A percentile compares a stretch with the other conserved stretches of the same genome.
Conservation (phyloP, 805 yeast genomes). For the Wickerhamiella azymoides region DNA sequence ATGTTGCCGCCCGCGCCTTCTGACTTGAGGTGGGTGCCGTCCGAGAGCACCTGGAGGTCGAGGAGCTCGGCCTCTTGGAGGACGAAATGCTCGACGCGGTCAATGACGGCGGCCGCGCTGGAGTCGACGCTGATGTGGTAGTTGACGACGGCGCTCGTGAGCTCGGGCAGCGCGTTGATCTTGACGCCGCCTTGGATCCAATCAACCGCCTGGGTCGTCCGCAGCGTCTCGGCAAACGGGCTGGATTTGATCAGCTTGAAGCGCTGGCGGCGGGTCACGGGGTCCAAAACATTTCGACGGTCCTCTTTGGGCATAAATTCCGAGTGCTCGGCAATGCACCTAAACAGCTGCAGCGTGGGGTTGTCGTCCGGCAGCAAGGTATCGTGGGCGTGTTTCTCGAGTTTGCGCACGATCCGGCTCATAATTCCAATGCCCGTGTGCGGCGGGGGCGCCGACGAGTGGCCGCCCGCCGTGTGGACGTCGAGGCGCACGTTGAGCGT, state of each 20-base stretch:
- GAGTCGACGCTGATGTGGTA: conserved; percentile 52
- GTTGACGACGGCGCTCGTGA: conserved; percentile 39
- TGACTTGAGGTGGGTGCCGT: conserved; percentile 22
- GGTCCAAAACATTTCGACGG: conserved; percentile 13
- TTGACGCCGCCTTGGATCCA: conserved; percentile 60
- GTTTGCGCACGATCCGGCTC: conserved; percentile 39
- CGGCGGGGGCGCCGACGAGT: conserved; percentile 64
- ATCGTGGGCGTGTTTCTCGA: conserved; percentile 46
- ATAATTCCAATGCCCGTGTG: conserved; percentile 71
- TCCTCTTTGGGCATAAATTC: conserved; percentile 11
- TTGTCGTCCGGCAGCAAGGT: conserved; percentile 39
- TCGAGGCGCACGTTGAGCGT: conserved; percentile 36
- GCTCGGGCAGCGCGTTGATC: conserved; percentile 65
- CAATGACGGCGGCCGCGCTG: conserved; percentile 30
- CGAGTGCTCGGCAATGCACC: conserved; percentile 42
- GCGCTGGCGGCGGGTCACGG: conserved; percentile 13
- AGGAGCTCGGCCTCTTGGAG: conserved; percentile 32
- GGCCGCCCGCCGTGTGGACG: conserved; percentile 60
- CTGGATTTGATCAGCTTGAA: conserved; percentile 12
- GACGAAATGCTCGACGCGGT: conserved; percentile 25
- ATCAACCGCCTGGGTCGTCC: conserved; percentile 58
- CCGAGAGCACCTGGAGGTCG: conserved; percentile 34
- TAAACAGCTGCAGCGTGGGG: conserved; percentile 45
- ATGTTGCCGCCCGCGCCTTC: conserved; percentile 37
- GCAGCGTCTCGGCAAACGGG: conserved; percentile 30